phyloP scores from a whole-genome alignment of 164 flowering plant species.

The Euptelea pleiosperma region DNA sequence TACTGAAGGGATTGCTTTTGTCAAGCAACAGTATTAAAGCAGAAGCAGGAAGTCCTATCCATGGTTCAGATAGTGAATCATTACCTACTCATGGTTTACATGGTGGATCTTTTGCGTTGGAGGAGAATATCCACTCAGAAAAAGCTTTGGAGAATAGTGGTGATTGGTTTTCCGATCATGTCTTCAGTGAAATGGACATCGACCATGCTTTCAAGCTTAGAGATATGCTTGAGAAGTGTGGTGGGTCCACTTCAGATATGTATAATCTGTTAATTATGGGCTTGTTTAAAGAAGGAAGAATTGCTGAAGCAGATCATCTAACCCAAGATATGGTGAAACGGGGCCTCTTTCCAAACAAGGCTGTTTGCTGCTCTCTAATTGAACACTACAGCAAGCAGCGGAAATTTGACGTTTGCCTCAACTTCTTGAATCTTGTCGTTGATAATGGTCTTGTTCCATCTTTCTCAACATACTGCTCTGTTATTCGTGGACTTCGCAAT shows the following conservation, averaged over 20 bases:
- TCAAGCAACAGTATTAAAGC: too few relatives aligned
- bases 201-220: slow-evolving; percentile 13
- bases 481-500: slow-evolving; percentile 9
- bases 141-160: too few relatives aligned
- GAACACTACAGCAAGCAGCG: slow-evolving; percentile 2
- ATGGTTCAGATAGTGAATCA: too few relatives aligned
- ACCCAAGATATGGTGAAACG: slow-evolving; percentile 12
- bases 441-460: slow-evolving; percentile 9
- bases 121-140: too few relatives aligned
- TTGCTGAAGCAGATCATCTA: slow-evolving; percentile 9
- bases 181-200: slow-evolving; percentile 10
- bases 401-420: slow-evolving; percentile 6
- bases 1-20: slow-evolving; percentile 14
- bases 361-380: slow-evolving; percentile 10
- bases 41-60: too few relatives aligned
- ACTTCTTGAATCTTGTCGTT: slow-evolving; percentile 4
- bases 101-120: too few relatives aligned
- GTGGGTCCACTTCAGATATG: slow-evolving; percentile 3
- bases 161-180: slow-evolving; percentile 3
- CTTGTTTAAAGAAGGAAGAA: slow-evolving; percentile 13
- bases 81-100: too few relatives aligned
- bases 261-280: slow-evolving; percentile 11
- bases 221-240: slow-evolving; percentile 7
- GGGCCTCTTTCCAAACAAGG: slow-evolving; percentile 6
- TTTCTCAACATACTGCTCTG: background rate